Percentiles rank a stretch among this genome's conserved stretches.
Conservation (phyloP, 2,329 filamentous ascomycete species). For the Sporothrix variecibatus region DNA sequence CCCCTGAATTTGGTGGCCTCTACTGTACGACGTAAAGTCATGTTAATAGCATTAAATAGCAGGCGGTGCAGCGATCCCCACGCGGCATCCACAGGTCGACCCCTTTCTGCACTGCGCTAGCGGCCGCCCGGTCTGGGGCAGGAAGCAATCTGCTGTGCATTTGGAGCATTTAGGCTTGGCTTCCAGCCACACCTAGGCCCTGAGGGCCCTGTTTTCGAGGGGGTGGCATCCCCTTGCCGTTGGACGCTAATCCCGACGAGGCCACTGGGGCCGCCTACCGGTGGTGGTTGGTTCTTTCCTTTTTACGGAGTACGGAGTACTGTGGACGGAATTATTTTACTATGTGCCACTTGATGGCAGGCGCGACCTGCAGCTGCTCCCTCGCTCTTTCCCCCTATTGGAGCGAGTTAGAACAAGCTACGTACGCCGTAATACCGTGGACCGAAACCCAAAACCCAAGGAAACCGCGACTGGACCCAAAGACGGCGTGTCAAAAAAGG, state of each 20-base stretch:
- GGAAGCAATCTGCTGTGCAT: constrained; percentile 7
- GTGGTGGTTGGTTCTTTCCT: not conserved
- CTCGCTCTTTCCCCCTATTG: not conserved
- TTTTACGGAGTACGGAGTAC: not conserved
- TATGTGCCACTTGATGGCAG: not conserved
- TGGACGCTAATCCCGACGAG: constrained; percentile 4
- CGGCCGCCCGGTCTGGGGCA: constrained; percentile 14
- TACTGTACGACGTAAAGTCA: not conserved
- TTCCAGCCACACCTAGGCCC: constrained; percentile 12
- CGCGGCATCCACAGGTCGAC: not conserved
- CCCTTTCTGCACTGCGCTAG: constrained; percentile 11
- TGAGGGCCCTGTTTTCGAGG: constrained; percentile 4
- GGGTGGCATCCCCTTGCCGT: not conserved
- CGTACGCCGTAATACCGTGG: not conserved
- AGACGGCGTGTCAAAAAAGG: not conserved
- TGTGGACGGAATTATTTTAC: too few species aligned
- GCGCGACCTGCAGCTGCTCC: not conserved
- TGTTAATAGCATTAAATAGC: not conserved
- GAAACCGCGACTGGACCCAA: constrained; percentile 1
- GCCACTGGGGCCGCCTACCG: not conserved
- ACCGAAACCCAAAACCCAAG: not conserved
- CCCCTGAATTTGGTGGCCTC: not conserved
- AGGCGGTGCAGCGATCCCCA: constrained; percentile 5
- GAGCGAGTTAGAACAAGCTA: constrained; percentile 13
- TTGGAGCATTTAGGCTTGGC: not conserved